A percentile compares a stretch with the other conserved stretches of the same genome.
phyloP scores from a whole-genome alignment of 768 basidiomycete species.

The Exidia glandulosa region DNA sequence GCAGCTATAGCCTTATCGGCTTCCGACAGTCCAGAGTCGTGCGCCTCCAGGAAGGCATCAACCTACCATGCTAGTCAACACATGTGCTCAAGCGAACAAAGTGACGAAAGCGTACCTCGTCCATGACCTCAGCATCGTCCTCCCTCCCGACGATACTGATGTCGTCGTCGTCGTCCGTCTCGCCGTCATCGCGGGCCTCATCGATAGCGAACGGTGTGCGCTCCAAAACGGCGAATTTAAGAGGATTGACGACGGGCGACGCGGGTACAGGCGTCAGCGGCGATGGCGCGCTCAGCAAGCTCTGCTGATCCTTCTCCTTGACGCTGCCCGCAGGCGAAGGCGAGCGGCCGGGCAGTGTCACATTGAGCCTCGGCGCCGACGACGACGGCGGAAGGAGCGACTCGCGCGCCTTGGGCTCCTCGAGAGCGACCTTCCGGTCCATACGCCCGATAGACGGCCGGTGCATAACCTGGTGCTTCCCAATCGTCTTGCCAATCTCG shows the following conservation, averaged over 20 bases:
- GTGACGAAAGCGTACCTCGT: conserved; percentile 48
- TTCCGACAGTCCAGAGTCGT: conserved; percentile 75
- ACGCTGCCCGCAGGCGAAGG: conserved; percentile 18
- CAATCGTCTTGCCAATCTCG: conserved; percentile 88
- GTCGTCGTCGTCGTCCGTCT: conserved; percentile 52
- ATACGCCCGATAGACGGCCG: conserved; percentile 80
- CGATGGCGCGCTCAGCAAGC: conserved; percentile 12
- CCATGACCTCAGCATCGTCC: conserved; percentile 73
- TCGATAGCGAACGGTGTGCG: conserved; percentile 96
- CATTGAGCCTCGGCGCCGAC: conserved; percentile 33
- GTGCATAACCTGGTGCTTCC: conserved; percentile 67
- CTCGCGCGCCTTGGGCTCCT: conserved; percentile 84
- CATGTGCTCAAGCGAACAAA: not conserved
- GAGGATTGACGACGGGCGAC: conserved; percentile 55
- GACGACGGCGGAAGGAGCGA: conserved; percentile 72
- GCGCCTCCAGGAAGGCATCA: conserved; percentile 89
- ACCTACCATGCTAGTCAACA: conserved; percentile 33
- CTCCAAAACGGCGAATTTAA: conserved; percentile 78
- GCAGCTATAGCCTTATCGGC: conserved; percentile 61
- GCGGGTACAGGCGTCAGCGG: conserved; percentile 22
- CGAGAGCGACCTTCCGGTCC: conserved; percentile 43
- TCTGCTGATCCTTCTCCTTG: not conserved
- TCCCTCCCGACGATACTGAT: conserved; percentile 39
- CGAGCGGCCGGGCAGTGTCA: conserved; percentile 4
- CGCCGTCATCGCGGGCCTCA: conserved; percentile 77